Evolutionary conservation across 2,329 filamentous ascomycete species (phyloP), one percentile per base, ranked within the genome.

Genomic region (Claviceps maximensis): DNA sequence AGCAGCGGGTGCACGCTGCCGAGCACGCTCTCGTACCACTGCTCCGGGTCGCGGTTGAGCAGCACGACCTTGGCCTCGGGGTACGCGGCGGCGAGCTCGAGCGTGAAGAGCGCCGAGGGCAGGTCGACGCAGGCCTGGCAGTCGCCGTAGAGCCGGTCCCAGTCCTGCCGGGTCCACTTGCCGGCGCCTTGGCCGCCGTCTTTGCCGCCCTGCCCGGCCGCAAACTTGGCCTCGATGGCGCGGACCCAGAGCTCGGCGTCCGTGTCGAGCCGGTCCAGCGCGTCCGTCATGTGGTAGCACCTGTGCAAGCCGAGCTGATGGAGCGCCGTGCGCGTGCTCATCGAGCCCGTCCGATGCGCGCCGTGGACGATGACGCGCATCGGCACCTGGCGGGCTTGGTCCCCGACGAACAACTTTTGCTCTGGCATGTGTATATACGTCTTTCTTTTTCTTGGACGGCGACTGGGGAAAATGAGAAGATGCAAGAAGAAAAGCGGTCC

Each of bases 41-140:
- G 55, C 36, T 70, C 68, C n/a, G 65, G 61, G 48, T 71, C 69
- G 50, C 69, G 67, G 58, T 66, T 69, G 45, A 71, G 60, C 49
- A 71, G 65, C 53, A 71, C 55, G 45, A 70, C 62, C 54, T 70
- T 70, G 49, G 69, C 69, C 13, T 69, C 66, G 5, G 65, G 65
- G 49, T 65, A 65, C 19, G 57, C 44, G 31, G 60, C 62, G 31
- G 69, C 67, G 12, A 71, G 60, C 50, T 71, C 67, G 51, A 61
- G 54, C 49, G 64, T 65, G 58, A 71, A 68, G 59, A 82, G 83
- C 40, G 78, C 70, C 0, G 80, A 68, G 1, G 83, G 80, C 17
- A 80, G 63, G 47, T 78, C 78, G 53, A 74, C 73, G 9, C 75
- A 79, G 23, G 73, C 74, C n/a, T 79, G 72, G 58, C 66, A 72